These are phyloP conservation scores for Helianthus annuus DNA, from an alignment of 129 eudicot genomes.

Conservation along the genomic window DNA sequence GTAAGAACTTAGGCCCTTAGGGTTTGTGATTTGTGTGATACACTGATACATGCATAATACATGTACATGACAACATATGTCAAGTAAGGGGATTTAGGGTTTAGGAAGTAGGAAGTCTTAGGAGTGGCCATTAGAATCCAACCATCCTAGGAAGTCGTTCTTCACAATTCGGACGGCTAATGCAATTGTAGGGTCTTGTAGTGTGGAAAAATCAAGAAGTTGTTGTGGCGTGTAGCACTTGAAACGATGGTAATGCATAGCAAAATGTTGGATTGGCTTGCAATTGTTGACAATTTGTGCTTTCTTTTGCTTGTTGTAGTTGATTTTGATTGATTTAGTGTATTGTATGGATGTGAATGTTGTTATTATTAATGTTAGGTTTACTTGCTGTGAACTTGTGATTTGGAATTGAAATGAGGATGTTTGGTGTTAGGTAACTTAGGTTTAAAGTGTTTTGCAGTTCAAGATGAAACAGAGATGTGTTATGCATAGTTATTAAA, in stretches of 20 bases:
- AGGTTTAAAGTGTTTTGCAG: background rate
- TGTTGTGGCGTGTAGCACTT: background rate
- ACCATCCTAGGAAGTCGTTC: background rate
- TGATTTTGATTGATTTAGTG: background rate
- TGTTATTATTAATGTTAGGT: too few species aligned
- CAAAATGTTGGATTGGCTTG: background rate
- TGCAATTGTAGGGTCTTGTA: background rate
- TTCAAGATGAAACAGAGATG: background rate
- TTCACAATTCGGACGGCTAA: background rate
- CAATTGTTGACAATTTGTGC: constrained; percentile 12
- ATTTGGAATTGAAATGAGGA: background rate
- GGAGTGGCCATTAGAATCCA: background rate
- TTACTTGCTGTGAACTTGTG: background rate
- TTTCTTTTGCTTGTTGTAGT: background rate
- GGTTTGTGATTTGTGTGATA: constrained; percentile 17
- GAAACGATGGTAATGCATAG: constrained; percentile 4
- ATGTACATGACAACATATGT: background rate
- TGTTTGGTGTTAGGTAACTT: background rate
- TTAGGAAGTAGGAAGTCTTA: constrained; percentile 3
- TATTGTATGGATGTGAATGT: too few species aligned
- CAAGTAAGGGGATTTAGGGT: background rate
- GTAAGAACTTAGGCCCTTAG: background rate
- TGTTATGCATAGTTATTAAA: too few species aligned
- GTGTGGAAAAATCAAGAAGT: background rate
- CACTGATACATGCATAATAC: background rate